Evolutionary conservation across 768 basidiomycete genomes (phyloP).

Genomic region (Amanita jacksonii): DNA sequence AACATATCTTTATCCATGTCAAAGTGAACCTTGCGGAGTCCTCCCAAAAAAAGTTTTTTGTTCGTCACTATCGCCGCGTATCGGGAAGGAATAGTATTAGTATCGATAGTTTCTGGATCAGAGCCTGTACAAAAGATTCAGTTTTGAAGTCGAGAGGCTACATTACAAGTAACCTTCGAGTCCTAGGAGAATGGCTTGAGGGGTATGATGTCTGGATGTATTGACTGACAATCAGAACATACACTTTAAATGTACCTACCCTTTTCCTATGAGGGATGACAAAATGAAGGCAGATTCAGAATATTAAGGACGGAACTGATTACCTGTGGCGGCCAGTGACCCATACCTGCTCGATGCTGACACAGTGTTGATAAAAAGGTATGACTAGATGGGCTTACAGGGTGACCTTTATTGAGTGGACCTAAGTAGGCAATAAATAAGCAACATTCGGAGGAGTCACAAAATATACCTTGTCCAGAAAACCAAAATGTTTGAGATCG

Average conservation of each 20-base stretch:
- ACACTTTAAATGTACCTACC: slow-evolving; percentile 34
- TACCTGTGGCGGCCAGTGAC: slow-evolving; percentile 86
- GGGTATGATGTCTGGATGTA: slow-evolving; percentile 64
- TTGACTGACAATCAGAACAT: slow-evolving; percentile 1
- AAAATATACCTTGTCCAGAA: slow-evolving; percentile 55
- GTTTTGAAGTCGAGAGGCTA: not conserved
- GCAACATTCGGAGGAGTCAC: not conserved
- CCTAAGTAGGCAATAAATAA: slow-evolving; percentile 28
- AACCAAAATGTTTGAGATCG: slow-evolving; percentile 55
- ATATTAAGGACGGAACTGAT: slow-evolving; percentile 10
- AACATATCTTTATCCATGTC: slow-evolving; percentile 90
- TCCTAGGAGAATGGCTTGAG: slow-evolving; percentile 78
- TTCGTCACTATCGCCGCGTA: slow-evolving; percentile 59
- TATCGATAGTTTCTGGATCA: slow-evolving; percentile 91
- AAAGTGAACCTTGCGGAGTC: slow-evolving; percentile 68
- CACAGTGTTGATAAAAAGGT: slow-evolving; percentile 1
- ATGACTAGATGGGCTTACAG: slow-evolving; percentile 32
- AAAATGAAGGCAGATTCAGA: slow-evolving; percentile 6
- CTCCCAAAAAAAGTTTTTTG: slow-evolving; percentile 62
- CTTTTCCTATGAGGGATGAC: slow-evolving; percentile 46
- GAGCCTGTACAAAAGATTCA: slow-evolving; percentile 35
- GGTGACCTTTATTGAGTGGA: slow-evolving; percentile 74
- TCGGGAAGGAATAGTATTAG: slow-evolving; percentile 70
- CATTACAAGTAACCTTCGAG: slow-evolving; percentile 43
- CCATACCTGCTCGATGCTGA: slow-evolving; percentile 54